Conservation (phyloP, 257 asterid species). For the Lavandula angustifolia region DNA sequence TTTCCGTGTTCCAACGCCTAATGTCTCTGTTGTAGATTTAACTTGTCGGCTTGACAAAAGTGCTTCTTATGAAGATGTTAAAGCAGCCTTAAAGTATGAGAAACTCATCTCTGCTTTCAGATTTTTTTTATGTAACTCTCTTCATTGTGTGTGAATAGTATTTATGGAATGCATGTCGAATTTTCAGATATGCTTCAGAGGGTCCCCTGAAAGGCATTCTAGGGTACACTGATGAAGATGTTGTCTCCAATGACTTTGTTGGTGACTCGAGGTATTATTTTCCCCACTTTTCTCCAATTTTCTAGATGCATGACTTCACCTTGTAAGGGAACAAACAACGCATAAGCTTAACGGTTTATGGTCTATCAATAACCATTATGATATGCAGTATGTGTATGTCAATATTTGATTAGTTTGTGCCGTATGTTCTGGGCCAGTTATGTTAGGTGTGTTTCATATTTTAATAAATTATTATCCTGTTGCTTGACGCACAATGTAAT, state of each 20-base stretch:
- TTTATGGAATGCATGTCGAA: conserved; percentile 9
- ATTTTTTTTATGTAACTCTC: background rate
- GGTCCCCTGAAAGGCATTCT: conserved; percentile 90
- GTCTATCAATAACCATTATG: too few relatives aligned
- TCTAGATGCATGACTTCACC: too few relatives aligned
- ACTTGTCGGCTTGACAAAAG: conserved; percentile 88
- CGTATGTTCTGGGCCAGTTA: too few relatives aligned
- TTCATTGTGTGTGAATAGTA: background rate
- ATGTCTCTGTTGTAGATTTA: conserved; percentile 95
- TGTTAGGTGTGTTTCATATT: too few relatives aligned
- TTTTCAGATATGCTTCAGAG: conserved; percentile 83
- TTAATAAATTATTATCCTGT: too few relatives aligned
- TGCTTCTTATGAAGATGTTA: conserved; percentile 95
- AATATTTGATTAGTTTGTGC: too few relatives aligned
- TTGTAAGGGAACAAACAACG: too few relatives aligned
- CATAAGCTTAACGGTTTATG: too few relatives aligned
- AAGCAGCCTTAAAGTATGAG: conserved; percentile 84
- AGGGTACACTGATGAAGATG: conserved; percentile 98
- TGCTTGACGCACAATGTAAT: too few relatives aligned
- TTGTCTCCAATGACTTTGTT: conserved; percentile 93
- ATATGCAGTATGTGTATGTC: background rate
- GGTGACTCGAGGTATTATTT: conserved; percentile 81
- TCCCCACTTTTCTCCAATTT: too few relatives aligned
- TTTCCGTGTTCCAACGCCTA: conserved; percentile 97
- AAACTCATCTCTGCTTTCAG: conserved; percentile 5